Evolutionary conservation across 257 asterid species (phyloP).

Genomic region (Misopates orontium): DNA sequence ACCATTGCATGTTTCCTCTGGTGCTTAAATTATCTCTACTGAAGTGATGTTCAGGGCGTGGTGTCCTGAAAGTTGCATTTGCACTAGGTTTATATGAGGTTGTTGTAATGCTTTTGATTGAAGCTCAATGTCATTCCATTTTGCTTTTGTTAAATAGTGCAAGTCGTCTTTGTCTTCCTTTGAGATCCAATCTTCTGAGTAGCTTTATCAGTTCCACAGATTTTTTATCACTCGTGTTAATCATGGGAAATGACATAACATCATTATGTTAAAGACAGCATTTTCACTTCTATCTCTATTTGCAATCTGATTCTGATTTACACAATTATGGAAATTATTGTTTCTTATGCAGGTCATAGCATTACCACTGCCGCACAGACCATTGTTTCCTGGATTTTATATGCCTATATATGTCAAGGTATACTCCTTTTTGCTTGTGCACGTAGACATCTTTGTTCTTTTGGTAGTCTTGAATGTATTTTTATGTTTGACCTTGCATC

Average conservation of each 20-base stretch:
- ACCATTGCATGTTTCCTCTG: too few relatives aligned
- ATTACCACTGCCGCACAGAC: constrained; percentile 68
- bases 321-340: constrained; percentile 5
- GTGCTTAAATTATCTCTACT: too few relatives aligned
- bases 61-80: too few relatives aligned
- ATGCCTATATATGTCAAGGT: constrained; percentile 98
- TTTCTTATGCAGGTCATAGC: constrained; percentile 64
- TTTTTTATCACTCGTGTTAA: neutral
- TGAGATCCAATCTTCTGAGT: too few relatives aligned
- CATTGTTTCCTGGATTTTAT: constrained; percentile 92
- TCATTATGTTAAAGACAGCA: constrained; percentile 8
- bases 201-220: too few relatives aligned
- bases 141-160: too few relatives aligned
- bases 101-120: too few relatives aligned
- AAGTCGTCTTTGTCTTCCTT: too few relatives aligned
- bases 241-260: constrained; percentile 5
- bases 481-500: constrained; percentile 5
- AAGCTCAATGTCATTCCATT: too few relatives aligned
- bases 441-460: neutral
- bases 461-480: neutral
- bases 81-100: too few relatives aligned
- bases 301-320: constrained; percentile 6
- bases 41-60: too few relatives aligned
- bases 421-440: constrained; percentile 30
- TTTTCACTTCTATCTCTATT: neutral